Evolutionary conservation across 768 basidiomycete genomes (phyloP).

Genomic region (Nidula microcarpa): DNA sequence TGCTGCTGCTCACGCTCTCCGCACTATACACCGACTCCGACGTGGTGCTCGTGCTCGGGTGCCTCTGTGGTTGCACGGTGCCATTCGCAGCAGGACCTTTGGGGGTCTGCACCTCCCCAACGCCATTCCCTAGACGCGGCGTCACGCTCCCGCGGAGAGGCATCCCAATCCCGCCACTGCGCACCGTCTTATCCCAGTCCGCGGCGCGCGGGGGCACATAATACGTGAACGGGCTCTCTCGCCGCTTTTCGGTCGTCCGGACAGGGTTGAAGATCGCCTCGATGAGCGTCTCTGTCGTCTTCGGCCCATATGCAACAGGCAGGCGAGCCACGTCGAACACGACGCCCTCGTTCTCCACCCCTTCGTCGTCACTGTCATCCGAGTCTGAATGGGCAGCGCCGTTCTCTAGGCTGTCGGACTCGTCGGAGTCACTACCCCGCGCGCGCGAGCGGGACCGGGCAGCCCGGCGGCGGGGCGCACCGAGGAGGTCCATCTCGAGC

Average conservation of each 20-base stretch:
- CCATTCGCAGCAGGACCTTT: too few relatives aligned
- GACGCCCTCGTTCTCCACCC: conserved; percentile 2
- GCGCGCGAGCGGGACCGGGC: not conserved
- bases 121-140: too few relatives aligned
- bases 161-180: too few relatives aligned
- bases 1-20: too few relatives aligned
- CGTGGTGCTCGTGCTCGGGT: too few relatives aligned
- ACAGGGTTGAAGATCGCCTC: conserved; percentile 79
- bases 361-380: conserved; percentile 6
- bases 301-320: conserved; percentile 53
- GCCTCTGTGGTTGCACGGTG: too few relatives aligned
- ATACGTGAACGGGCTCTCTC: conserved; percentile 2
- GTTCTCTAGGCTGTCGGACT: not conserved
- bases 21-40: too few relatives aligned
- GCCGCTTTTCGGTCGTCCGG: conserved; percentile 8
- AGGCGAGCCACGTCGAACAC: conserved; percentile 39
- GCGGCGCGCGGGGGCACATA: not conserved
- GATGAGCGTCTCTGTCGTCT: conserved; percentile 69
- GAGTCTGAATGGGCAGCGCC: conserved; percentile 7
- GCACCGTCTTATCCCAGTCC: not conserved
- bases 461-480: conserved; percentile 7
- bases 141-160: too few relatives aligned
- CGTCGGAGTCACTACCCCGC: not conserved
- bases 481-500: conserved; percentile 31
- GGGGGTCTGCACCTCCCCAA: too few relatives aligned